Conservation (phyloP, 2,329 filamentous ascomycete genomes). For the Fusarium bactridioides region DNA sequence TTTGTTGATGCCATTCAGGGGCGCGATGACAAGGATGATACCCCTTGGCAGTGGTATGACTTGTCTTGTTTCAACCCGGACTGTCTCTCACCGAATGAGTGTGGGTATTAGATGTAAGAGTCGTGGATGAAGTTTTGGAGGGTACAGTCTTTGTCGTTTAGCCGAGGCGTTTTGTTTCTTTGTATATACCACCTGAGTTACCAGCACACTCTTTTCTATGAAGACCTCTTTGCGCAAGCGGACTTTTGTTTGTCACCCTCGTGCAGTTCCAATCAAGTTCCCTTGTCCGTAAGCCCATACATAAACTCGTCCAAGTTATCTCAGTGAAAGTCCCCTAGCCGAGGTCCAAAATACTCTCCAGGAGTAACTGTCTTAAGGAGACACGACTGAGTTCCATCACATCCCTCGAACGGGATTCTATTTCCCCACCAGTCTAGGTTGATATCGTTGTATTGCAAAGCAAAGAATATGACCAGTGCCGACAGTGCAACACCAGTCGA, state of each 20-base stretch:
- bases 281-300: neutral
- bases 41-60: constrained; percentile 23
- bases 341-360: constrained; percentile 46
- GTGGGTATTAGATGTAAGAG: constrained; percentile 7
- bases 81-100: constrained; percentile 15
- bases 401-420: constrained; percentile 37
- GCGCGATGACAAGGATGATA: constrained; percentile 20
- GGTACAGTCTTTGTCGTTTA: neutral
- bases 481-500: constrained; percentile 55
- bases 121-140: neutral
- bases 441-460: constrained; percentile 50
- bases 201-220: neutral
- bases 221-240: no score
- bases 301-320: neutral
- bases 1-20: constrained; percentile 1
- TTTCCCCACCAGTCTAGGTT: constrained; percentile 58
- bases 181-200: constrained; percentile 6
- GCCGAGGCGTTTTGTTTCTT: constrained; percentile 2
- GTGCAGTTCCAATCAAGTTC: neutral
- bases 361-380: constrained; percentile 32
- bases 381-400: constrained; percentile 38
- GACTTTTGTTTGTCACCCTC: neutral
- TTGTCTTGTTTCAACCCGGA: constrained; percentile 28
- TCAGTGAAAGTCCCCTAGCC: constrained; percentile 29
- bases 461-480: constrained; percentile 58